Evolutionary conservation across 257 asterid species (phyloP), one percentile per base, ranked within the genome.

Genomic region (Echites panduratus): DNA sequence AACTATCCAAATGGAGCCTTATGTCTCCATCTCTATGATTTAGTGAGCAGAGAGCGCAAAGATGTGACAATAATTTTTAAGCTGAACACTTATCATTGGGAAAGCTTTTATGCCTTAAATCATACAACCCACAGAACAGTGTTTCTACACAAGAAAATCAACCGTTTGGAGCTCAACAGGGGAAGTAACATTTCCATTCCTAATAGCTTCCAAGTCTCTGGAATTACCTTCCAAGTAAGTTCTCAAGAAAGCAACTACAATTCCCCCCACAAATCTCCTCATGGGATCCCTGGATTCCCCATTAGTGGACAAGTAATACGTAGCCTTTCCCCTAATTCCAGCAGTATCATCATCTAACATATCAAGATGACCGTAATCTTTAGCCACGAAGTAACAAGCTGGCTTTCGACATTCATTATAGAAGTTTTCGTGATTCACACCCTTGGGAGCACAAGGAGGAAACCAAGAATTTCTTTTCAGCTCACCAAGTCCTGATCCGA

Each of bases 391-490:
- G 52, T 93, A 84, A 70, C 80, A 80, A 0, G 84, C 88, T 40
- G 92, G 96, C 43, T 72, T 79, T 4, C 76, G 54, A 53, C 98
- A 90, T 75, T 93, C 97, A 0, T 77, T 77, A 19, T 85, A 93
- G 66, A 93, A 90, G 77, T 93, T 88, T 68, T 80, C 82, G 75
- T 90, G 97, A 43, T 93, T 93, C 83, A 93, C 96, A 73, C 96
- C 97, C 76, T 75, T 86, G 0, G 97, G 97, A 0, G 97, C 98
- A 73, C 94, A 90, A 0, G 98, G 85, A 4, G 96, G 98, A 73
- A 90, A 93, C 10, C 90, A 50, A 7, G 87, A 80, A 72, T 93
- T 90, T 76, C 24, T 87, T 50, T 64, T 84, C 10, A 86, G 72
- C 66, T 88, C 96, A 17, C 97, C 96, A 59, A 89, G 32, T 1